A percentile compares a stretch with the other conserved stretches of the same genome.
Conservation (phyloP, 2,329 filamentous ascomycete genomes). For the Raffaelea albimanens region DNA sequence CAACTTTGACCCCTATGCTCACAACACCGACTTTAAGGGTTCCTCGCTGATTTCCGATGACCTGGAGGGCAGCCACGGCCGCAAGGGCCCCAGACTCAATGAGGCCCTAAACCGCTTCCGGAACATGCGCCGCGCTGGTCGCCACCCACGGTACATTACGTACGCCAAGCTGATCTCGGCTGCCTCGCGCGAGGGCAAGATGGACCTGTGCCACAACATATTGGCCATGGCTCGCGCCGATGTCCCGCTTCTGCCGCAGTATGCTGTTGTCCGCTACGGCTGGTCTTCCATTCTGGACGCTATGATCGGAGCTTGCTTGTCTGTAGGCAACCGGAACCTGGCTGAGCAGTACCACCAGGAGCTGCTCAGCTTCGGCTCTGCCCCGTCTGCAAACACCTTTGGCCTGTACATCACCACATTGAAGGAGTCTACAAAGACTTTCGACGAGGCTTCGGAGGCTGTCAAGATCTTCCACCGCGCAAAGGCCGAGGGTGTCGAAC, state of each 20-base stretch:
- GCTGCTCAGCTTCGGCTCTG: constrained; percentile 78
- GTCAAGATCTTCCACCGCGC: constrained; percentile 96
- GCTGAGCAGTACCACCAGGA: constrained; percentile 88
- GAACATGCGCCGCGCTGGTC: constrained; percentile 86
- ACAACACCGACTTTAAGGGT: constrained; percentile 85
- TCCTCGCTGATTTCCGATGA: constrained; percentile 85
- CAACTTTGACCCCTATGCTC: constrained; percentile 75
- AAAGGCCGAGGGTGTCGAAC: constrained; percentile 87
- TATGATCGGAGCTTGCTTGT: constrained; percentile 89
- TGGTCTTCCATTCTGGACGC: constrained; percentile 95
- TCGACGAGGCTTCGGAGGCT: constrained; percentile 93
- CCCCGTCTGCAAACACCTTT: constrained; percentile 94
- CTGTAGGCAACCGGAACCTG: constrained; percentile 66
- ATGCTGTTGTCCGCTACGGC: constrained; percentile 80
- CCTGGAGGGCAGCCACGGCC: constrained; percentile 69
- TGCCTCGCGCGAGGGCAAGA: constrained; percentile 75
- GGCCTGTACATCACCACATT: constrained; percentile 98
- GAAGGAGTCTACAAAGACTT: constrained; percentile 94
- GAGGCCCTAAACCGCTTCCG: constrained; percentile 77
- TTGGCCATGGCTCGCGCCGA: constrained; percentile 82
- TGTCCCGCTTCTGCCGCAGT: constrained; percentile 75
- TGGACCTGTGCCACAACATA: constrained; percentile 76
- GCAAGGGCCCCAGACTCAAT: constrained; percentile 62
- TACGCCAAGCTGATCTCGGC: constrained; percentile 92
- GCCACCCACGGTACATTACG: constrained; percentile 90